Base-by-base conservation (phyloP, 2,329 filamentous ascomycete species). In the Magnaporthales sp. region DNA sequence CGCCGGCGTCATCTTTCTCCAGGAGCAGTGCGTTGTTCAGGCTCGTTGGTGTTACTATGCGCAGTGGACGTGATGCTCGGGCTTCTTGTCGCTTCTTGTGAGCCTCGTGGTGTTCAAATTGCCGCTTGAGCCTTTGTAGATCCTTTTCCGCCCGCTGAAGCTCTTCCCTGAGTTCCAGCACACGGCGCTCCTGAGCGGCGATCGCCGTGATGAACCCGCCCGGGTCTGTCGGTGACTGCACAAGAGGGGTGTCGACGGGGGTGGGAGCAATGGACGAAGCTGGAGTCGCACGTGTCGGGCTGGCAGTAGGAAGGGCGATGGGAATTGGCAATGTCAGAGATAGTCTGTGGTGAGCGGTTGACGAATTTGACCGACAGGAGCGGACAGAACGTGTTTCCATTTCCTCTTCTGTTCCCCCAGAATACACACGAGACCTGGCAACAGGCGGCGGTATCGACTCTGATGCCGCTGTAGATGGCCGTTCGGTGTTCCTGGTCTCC, bases 91-190 rank as follows among this genome's bases (percentile, higher is more conserved):
- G 85, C 78, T 94, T 94, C 78, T 88, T 92, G 68, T 86, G 85
- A 62, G 87, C 88, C 75, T 97, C 93, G 68, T 93, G 88, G 15
- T 82, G 79, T 1, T 91, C 86, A 89, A 92, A 98, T 76, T 93
- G 90, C 73, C 86, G 89, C 81, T 97, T 98, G 69, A 99, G 81
- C 58, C 81, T 85, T 62, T 82, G 81, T 56, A 99, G 81, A 62
- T 96, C 91, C 13, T 81, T 79, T 75, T 99, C 94, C 6, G 95
- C 94, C 68, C 89, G 89, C 27, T 82, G 80, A n/a, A 99, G 81
- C 77, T 98, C 94, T 76, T 99, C 95, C 68, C 89, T 90, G 65
- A 99, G 81, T 78, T 98, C 95, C 67, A 99, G 80, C 1, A 99
- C 94, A 70, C 88, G 89, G 67, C 95, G 86, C 79, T 99, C 95